Base-by-base conservation (phyloP, 148 eudicot genomes). In the Chenopodium album region DNA sequence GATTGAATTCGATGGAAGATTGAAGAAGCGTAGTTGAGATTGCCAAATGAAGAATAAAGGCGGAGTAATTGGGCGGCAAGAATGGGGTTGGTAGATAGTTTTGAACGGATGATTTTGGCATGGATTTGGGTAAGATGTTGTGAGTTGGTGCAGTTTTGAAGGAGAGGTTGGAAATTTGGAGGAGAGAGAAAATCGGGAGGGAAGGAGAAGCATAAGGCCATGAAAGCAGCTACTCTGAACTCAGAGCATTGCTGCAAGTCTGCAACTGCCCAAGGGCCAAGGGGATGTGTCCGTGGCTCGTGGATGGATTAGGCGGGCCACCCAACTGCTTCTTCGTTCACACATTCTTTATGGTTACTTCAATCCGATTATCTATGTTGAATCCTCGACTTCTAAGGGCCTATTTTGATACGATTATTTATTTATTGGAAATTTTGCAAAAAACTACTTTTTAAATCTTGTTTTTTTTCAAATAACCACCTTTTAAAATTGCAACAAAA, bases 91-190 rank as follows among this genome's bases (percentile, higher is more conserved):
- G 76, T 71, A 7, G 84, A 75, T 48, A 86, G 87, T 76, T 82
- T 81, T 59, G 73, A 69, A 22, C 87, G 88, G 77, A 92, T 84
- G 34, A 90, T 76, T 74, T 81, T 86, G 23, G 90, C 90, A 13
- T 92, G 94, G 78, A 90, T 89, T 86, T 87, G 92, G 76, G 91
- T 84, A 12, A 90, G 82, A 47, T 92, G 91, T 16, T 86, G 84
- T 7, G 84, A 78, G 48, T 46, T 66, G 2, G 86, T 48, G 82
- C 92, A 92, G 48, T 72, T 77, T 34, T 86, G 84, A 74, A 92
- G 87, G 63, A 87, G 88, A 46, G 79, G 87, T 23, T 85, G 88
- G 60, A 80, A 68, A 22, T 79, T 75, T 32, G 71, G 83, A 7
- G 78, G 41, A 34, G 88, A 63, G 65, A 37, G 56, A 34, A 69